Percentiles rank a stretch among this genome's conserved stretches.
phyloP scores from a whole-genome alignment of 2,329 filamentous ascomycete genomes.

The Fusarium equiseti region DNA sequence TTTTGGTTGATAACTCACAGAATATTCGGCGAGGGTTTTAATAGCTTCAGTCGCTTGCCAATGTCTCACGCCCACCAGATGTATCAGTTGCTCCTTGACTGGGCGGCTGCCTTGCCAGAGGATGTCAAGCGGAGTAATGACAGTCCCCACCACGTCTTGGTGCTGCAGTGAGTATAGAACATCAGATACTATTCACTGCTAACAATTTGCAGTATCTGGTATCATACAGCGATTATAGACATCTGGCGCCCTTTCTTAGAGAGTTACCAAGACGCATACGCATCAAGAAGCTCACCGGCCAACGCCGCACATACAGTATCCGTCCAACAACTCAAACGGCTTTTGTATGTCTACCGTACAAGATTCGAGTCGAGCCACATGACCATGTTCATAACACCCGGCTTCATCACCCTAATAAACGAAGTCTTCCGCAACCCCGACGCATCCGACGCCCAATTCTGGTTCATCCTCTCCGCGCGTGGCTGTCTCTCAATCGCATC shows the following conservation, averaged over 20 bases:
- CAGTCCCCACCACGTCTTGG: constrained; percentile 15
- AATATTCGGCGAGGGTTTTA: not conserved
- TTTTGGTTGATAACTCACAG: constrained; percentile 12
- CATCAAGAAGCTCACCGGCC: rapidly evolving
- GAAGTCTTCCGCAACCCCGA: constrained; percentile 1
- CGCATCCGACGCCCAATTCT: constrained; percentile 10
- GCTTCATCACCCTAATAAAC: constrained; percentile 3
- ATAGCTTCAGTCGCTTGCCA: not conserved
- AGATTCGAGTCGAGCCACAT: constrained; percentile 15
- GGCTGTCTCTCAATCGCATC: constrained; percentile 6
- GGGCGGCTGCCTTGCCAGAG: not conserved
- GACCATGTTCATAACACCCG: constrained; percentile 15
- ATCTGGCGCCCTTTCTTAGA: constrained; percentile 13
- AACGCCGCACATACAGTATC: not conserved
- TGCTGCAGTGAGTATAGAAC: constrained; percentile 8
- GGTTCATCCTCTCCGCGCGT: constrained; percentile 8
- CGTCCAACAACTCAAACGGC: constrained; percentile 4
- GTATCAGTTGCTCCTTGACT: constrained; percentile 12
- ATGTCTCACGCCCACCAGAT: constrained; percentile 7
- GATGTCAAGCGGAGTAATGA: not conserved
- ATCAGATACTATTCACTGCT: not conserved
- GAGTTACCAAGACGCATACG: rapidly evolving
- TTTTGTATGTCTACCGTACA: constrained; percentile 3
- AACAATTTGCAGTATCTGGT: constrained; percentile 1
- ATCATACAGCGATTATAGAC: constrained; percentile 16